phyloP scores from a whole-genome alignment of 495 filamentous ascomycete genomes.

The Xylaria grammica region DNA sequence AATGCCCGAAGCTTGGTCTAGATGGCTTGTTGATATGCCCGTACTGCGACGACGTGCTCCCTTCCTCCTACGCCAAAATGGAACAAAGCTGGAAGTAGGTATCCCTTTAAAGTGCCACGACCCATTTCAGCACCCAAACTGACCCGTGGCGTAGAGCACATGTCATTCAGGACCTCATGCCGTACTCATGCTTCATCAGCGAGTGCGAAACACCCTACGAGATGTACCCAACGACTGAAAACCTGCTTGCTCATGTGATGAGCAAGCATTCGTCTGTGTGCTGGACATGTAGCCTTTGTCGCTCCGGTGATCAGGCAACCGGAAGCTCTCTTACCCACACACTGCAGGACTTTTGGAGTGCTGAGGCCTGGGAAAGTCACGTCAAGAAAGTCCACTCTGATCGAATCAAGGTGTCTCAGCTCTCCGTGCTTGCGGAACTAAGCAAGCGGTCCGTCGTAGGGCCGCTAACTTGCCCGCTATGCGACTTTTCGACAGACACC shows the following conservation, averaged over 20 bases:
- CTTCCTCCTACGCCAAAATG: background rate
- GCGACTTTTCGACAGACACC: background rate
- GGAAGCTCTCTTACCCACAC: background rate
- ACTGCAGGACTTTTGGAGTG: background rate
- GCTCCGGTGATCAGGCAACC: background rate
- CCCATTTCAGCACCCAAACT: background rate
- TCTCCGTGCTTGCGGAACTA: background rate
- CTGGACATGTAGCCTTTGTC: constrained; percentile 11
- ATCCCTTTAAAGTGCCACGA: background rate
- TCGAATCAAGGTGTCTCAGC: background rate
- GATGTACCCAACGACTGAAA: constrained; percentile 1
- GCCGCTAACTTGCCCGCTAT: background rate
- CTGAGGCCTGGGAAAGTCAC: constrained; percentile 6
- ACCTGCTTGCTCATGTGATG: constrained; percentile 3
- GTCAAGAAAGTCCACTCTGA: constrained; percentile 1
- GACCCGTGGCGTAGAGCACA: background rate
- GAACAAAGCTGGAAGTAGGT: constrained; percentile 10
- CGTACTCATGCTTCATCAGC: background rate
- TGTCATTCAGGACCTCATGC: constrained; percentile 8
- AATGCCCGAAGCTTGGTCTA: background rate
- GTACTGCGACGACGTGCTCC: constrained; percentile 8
- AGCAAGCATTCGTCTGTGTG: constrained; percentile 1
- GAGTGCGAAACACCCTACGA: constrained; percentile 2
- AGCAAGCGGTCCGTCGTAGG: background rate
- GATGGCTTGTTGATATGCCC: constrained; percentile 3